A percentile compares a stretch with the other conserved stretches of the same genome.
phyloP scores from a whole-genome alignment of 1,284 basidiomycete species.

The Tylopilus sp. region DNA sequence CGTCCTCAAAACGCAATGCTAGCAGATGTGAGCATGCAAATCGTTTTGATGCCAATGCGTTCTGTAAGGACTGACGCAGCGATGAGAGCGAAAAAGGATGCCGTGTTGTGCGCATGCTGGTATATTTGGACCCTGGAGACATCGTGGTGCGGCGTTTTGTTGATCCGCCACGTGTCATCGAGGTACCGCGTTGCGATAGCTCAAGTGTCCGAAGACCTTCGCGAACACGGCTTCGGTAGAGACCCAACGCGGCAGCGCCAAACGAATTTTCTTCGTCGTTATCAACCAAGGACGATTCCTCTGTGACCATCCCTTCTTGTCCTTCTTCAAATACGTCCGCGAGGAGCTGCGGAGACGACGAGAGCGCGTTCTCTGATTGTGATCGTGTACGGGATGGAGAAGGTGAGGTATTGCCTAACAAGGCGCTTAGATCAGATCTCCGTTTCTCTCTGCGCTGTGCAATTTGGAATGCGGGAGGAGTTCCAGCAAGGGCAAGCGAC shows the following conservation, averaged over 20 bases:
- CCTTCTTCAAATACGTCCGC: conserved; percentile 45
- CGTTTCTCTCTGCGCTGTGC: conserved; percentile 48
- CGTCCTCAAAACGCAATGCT: conserved; percentile 64
- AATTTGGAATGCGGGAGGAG: conserved; percentile 34
- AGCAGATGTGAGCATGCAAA: conserved; percentile 74
- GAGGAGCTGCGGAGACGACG: conserved; percentile 28
- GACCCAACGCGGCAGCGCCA: conserved; percentile 54
- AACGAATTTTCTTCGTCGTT: conserved; percentile 40
- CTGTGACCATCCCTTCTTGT: conserved; percentile 31
- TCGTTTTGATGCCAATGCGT: conserved; percentile 62
- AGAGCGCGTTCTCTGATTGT: conserved; percentile 15
- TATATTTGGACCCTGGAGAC: conserved; percentile 52
- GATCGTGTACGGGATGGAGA: conserved; percentile 23
- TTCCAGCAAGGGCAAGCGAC: conserved; percentile 43
- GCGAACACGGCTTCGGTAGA: conserved; percentile 51
- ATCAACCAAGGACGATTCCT: conserved; percentile 19
- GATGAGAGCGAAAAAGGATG: conserved; percentile 65
- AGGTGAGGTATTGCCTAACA: conserved; percentile 37
- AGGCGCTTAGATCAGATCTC: conserved; percentile 48
- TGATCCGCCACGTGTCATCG: conserved; percentile 26
- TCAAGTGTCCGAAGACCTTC: conserved; percentile 49
- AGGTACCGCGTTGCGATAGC: conserved; percentile 25
- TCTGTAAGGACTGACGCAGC: conserved; percentile 55
- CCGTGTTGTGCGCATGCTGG: conserved; percentile 53
- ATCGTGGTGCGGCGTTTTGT: conserved; percentile 32